Evolutionary conservation across 75 land plant species (phyloP).

Genomic region (Selaginella moellendorffii): DNA sequence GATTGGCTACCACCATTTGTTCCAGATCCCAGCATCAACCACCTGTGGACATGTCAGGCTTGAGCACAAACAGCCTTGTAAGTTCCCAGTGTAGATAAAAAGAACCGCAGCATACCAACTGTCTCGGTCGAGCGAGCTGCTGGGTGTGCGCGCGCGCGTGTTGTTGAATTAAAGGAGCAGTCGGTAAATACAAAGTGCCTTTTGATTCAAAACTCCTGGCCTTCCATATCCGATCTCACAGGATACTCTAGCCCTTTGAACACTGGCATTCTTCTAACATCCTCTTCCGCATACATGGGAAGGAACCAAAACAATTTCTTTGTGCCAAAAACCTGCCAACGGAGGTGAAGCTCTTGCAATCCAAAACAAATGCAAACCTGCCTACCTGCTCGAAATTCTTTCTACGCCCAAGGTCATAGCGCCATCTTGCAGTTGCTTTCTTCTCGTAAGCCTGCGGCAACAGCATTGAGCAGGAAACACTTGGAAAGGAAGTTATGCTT

Average conservation of each 20-base stretch:
- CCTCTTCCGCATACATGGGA: slow-evolving; percentile 35
- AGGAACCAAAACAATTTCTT: slow-evolving; percentile 30
- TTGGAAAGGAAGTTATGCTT: not conserved
- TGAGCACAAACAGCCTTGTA: no score
- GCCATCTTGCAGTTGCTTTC: slow-evolving; percentile 70
- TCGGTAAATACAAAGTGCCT: not conserved
- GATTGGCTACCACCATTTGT: not conserved
- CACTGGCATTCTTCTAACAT: slow-evolving; percentile 31
- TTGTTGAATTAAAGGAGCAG: not conserved
- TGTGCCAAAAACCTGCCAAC: slow-evolving; percentile 33
- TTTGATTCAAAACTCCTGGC: slow-evolving; percentile 13
- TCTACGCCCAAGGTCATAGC: slow-evolving; percentile 67
- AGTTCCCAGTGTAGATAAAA: no score
- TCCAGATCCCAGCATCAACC: not conserved
- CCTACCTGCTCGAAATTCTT: slow-evolving; percentile 79
- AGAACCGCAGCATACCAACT: no score
- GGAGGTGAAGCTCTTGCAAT: not conserved
- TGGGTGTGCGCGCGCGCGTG: no score
- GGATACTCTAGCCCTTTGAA: slow-evolving; percentile 39
- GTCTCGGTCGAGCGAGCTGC: not conserved
- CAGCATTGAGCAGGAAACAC: not conserved
- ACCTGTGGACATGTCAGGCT: not conserved
- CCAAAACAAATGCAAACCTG: not conserved
- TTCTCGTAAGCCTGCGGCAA: slow-evolving; percentile 74
- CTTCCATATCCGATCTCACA: slow-evolving; percentile 19